Conservation (phyloP, 106 monocot genomes). For the Dioscorea alata region DNA sequence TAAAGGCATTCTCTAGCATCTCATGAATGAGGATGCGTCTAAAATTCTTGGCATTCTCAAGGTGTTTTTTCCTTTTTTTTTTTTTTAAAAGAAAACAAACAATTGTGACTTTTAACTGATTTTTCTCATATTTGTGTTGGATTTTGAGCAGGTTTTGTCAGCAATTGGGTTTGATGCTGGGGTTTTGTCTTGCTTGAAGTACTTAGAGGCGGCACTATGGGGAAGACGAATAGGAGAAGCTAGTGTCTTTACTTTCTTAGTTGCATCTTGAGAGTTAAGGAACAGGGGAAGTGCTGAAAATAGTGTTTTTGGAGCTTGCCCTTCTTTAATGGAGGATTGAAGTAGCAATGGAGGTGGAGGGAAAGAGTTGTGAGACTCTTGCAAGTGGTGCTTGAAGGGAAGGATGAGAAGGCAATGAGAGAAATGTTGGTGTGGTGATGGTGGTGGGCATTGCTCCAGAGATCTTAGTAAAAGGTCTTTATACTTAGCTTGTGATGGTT, state of each 20-base stretch:
- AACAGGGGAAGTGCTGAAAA: constrained; percentile 78
- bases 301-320: constrained; percentile 55
- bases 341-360: constrained; percentile 21
- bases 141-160: constrained; percentile 46
- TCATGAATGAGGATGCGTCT: constrained; percentile 68
- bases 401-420: constrained; percentile 89
- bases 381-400: constrained; percentile 91
- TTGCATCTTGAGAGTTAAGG: constrained; percentile 72
- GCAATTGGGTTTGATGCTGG: constrained; percentile 80
- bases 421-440: constrained; percentile 67
- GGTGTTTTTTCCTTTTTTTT: constrained; percentile 18
- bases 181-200: constrained; percentile 80
- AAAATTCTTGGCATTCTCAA: constrained; percentile 84
- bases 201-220: constrained; percentile 94
- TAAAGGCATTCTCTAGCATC: constrained; percentile 59
- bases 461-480: constrained; percentile 83
- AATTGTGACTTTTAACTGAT: no score
- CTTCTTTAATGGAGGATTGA: constrained; percentile 14
- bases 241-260: constrained; percentile 64
- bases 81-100: no score
- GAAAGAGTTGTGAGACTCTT: constrained; percentile 76
- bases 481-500: constrained; percentile 66
- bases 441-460: not conserved
- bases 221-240: constrained; percentile 97
- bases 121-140: no score